A percentile compares a stretch with the other conserved stretches of the same genome.
phyloP scores from a whole-genome alignment of 306 rosid genomes.

The Pyrus bretschneideri region DNA sequence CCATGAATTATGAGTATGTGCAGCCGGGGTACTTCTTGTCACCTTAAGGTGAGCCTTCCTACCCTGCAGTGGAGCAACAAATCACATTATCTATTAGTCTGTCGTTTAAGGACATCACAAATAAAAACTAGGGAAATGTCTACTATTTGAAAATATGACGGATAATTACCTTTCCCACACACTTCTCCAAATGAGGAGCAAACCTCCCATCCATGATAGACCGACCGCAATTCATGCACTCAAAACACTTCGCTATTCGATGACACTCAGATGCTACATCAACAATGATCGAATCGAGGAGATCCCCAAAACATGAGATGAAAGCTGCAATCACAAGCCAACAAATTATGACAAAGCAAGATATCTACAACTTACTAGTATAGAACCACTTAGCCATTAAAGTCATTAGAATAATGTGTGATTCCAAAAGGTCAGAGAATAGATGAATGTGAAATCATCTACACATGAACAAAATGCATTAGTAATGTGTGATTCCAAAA shows the following conservation, averaged over 20 bases:
- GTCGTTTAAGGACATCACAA: neutral
- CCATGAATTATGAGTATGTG: slow-evolving; percentile 58
- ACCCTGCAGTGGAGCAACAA: slow-evolving; percentile 48
- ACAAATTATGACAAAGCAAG: neutral
- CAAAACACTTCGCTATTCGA: slow-evolving; percentile 56
- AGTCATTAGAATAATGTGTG: neutral
- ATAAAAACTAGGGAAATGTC: neutral
- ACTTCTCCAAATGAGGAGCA: slow-evolving; percentile 95
- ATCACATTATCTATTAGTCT: neutral
- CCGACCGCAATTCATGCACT: slow-evolving; percentile 89
- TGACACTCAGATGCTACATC: slow-evolving; percentile 97
- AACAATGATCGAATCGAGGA: slow-evolving; percentile 77
- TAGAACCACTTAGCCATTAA: neutral
- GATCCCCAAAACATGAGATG: slow-evolving; percentile 68
- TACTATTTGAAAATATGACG: neutral
- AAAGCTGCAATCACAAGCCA: slow-evolving; percentile 53
- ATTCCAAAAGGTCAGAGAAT: neutral
- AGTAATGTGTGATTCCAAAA: neutral
- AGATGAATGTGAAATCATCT: neutral
- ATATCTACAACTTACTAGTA: neutral
- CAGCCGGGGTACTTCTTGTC: slow-evolving; percentile 78
- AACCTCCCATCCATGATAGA: slow-evolving; percentile 80
- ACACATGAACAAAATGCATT: neutral
- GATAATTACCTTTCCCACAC: slow-evolving; percentile 89
- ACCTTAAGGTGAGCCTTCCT: slow-evolving; percentile 86